Conservation (phyloP, 208 protist species). For the Angomonas deanei region DNA sequence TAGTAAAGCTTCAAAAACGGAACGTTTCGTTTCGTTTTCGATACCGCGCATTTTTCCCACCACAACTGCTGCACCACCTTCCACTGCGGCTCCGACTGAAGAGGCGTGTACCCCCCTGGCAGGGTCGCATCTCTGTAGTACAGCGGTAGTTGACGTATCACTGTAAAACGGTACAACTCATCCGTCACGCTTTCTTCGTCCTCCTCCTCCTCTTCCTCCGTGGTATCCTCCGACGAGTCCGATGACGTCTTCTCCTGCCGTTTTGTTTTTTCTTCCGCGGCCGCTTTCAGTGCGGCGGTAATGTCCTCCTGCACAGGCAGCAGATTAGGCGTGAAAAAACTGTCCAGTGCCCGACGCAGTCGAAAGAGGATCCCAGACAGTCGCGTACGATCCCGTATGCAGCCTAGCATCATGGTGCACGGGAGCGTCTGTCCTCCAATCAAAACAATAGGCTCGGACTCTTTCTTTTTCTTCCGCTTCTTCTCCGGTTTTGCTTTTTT, state of each 20-base stretch:
- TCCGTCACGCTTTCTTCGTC: background rate
- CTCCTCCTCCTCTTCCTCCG: background rate
- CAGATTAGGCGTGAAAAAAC: background rate
- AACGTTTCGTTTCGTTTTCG: background rate
- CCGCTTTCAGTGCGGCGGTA: background rate
- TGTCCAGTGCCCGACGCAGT: background rate
- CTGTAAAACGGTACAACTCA: background rate
- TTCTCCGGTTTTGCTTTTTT: background rate
- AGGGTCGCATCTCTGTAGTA: background rate
- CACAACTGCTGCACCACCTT: background rate
- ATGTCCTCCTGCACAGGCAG: background rate
- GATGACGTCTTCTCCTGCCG: background rate
- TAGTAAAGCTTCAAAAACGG: slow-evolving; percentile 5
- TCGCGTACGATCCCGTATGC: background rate
- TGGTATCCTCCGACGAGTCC: background rate
- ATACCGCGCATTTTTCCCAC: background rate
- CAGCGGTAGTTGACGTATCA: background rate
- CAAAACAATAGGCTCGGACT: background rate
- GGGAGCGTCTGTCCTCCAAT: background rate
- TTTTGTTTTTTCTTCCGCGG: background rate
- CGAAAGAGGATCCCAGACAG: slow-evolving; percentile 3
- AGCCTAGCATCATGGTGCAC: background rate
- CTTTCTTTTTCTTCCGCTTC: background rate
- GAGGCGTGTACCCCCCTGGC: background rate
- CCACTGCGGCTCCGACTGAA: slow-evolving; percentile 1